Conservation (phyloP, 352 stramenopile genomes). For the Saprolegnia parasitica region DNA sequence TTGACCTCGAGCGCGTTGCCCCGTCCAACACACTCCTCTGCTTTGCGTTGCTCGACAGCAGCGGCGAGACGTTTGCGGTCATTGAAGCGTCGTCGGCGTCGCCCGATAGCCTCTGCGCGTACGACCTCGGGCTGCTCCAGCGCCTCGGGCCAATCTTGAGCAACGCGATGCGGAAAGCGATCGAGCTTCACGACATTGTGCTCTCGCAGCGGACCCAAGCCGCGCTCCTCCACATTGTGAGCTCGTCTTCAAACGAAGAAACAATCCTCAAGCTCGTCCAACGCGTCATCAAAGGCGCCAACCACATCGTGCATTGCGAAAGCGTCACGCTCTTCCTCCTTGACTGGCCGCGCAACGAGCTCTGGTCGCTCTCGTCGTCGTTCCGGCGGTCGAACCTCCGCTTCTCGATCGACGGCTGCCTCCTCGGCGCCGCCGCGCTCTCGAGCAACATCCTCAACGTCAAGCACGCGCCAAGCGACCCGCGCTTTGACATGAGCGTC, state of each 20-base stretch:
- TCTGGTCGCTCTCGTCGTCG: conserved; percentile 75
- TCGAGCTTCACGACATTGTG: conserved; percentile 80
- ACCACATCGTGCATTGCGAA: conserved; percentile 78
- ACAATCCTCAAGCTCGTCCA: conserved; percentile 82
- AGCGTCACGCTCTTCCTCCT: conserved; percentile 76
- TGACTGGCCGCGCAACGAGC: conserved; percentile 75
- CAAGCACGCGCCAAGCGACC: conserved; percentile 49
- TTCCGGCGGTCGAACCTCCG: conserved; percentile 67
- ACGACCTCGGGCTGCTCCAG: conserved; percentile 68
- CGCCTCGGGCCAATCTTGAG: conserved; percentile 77
- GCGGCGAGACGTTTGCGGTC: conserved; percentile 62
- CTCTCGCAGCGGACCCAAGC: conserved; percentile 80
- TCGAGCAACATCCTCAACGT: conserved; percentile 66
- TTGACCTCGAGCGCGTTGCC: conserved; percentile 61
- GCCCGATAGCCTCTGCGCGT: conserved; percentile 46
- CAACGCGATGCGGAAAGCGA: conserved; percentile 80
- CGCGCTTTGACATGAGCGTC: conserved; percentile 48
- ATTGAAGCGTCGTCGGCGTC: conserved; percentile 54
- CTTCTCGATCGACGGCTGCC: conserved; percentile 51
- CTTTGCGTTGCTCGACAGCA: conserved; percentile 66
- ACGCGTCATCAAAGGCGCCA: conserved; percentile 69
- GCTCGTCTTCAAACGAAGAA: conserved; percentile 74
- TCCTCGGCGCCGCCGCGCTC: conserved; percentile 54
- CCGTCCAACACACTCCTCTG: conserved; percentile 60
- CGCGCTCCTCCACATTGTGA: conserved; percentile 79